Evolutionary conservation across 176 grass and related monocot genomes (phyloP), one percentile per base, ranked within the genome.

Genomic region (Triticum turgidum): DNA sequence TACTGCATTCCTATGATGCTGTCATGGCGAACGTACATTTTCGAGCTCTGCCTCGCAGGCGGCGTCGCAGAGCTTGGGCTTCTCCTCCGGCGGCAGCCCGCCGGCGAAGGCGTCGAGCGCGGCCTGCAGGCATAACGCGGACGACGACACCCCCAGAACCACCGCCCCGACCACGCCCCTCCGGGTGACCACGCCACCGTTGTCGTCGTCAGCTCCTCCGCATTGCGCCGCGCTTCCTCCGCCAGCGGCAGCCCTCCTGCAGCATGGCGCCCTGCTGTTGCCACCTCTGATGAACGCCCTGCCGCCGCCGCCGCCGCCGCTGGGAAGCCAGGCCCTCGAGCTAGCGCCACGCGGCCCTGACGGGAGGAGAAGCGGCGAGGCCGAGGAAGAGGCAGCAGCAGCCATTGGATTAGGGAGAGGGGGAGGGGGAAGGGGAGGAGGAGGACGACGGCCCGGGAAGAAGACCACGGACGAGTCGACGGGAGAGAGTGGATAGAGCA

Each of bases 61-160:
- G 42, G 73, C 88, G 27, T 94, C 91, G 72, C 97, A 96, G 69
- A 98, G 74, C 75, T 87, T 98, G 66, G 93, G 94, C 76, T 98
- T 98, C 83, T 98, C 90, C 87, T 96, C 97, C n/a, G 90, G 93
- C 7, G 94, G 97, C 92, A 98, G 86, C n/a, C 93, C 97, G 11
- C 49, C 94, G 69, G 91, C 97, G 80, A 87, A 29, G 10, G 87
- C 89, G 30, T 88, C 78, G 47, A 83, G 39, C 9, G 69, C 21
- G 4, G 75, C 49, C 29, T 68, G 39, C 56, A 94, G 42, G 17
- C 84, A 88, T 4, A 92, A 42, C 17, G 82, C 74, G 3, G 96
- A 77, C 9, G 74, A 77, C 1, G 74, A 11, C 9, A 83, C 76
- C n/a, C 62, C 84, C 6, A 92, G 78, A 25, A 70, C 81, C 12